Evolutionary conservation across 495 filamentous ascomycete species (phyloP), one percentile per base, ranked within the genome.

Genomic region (Neurospora sp.): DNA sequence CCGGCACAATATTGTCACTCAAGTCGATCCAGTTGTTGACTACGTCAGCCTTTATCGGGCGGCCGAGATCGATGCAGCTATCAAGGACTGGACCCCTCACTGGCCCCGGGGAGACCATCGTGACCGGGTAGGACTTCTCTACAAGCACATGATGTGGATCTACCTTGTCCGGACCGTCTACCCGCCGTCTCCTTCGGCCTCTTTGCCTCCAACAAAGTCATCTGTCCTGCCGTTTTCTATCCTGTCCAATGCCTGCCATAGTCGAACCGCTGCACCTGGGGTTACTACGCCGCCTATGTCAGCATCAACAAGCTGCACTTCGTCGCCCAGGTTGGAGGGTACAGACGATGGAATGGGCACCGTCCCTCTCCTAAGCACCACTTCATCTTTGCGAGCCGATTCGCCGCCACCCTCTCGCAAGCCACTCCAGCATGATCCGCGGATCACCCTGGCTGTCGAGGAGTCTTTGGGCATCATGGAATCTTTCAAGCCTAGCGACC

Each of bases 131-230:
- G 91, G 90, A 1, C 88, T 94, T 73, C 87, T 97, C 6, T 97
- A 97, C 80, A 89, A 93, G 61, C 94, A 97, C 79, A 93, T 92
- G 76, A 92, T 94, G 73, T 97, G 93, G 93, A 89, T 97, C 6
- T 97, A 97, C 77, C 86, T 97, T 0, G 92, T 91, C 79, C 89
- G 94, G 39, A 97, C 94, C 2, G 92, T 96, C 75, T 89, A 91
- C 72, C 91, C 92, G n/a, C 86, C 86, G 1, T 81, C 81, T 12
- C 72, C 81, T 0, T 72, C 74, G 7, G 72, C 84, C n/a, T 72
- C 79, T 5, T 73, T 66, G 53, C 14, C 79, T 7, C 73, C 80
- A 10, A 74, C 76, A 38, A 70, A 76, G 38, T 76, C 78, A 3
- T 78, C 79, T 9, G 75, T 77, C 9, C 73, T 69, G 37, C 81